phyloP scores from a whole-genome alignment of 2,329 filamentous ascomycete species.

The Taxawa tesnikishii region DNA sequence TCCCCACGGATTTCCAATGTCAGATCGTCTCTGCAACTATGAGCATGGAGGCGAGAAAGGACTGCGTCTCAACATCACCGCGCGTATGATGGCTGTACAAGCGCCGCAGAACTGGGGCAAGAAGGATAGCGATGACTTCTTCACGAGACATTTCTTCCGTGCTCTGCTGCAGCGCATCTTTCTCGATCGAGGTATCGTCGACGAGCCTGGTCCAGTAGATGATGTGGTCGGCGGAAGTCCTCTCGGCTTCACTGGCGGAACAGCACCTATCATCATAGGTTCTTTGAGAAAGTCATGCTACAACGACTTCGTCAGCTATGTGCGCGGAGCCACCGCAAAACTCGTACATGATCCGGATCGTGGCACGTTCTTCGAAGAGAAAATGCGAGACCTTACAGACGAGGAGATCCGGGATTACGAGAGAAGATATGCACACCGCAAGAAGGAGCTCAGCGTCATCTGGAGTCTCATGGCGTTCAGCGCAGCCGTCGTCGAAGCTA shows the following conservation, averaged over 20 bases:
- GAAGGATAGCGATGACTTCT: slow-evolving; percentile 73
- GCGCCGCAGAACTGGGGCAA: slow-evolving; percentile 85
- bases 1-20: slow-evolving; percentile 91
- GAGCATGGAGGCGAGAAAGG: slow-evolving; percentile 34
- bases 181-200: slow-evolving; percentile 68
- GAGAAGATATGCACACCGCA: slow-evolving; percentile 47
- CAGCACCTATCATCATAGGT: slow-evolving; percentile 75
- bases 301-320: slow-evolving; percentile 59
- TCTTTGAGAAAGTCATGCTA: slow-evolving; percentile 74
- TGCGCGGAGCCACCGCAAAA: slow-evolving; percentile 69
- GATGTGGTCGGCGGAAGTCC: slow-evolving; percentile 27
- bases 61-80: slow-evolving; percentile 84
- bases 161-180: slow-evolving; percentile 87
- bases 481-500: slow-evolving; percentile 74
- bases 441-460: slow-evolving; percentile 72
- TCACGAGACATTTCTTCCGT: slow-evolving; percentile 85
- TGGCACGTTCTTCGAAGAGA: slow-evolving; percentile 47
- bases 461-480: slow-evolving; percentile 97
- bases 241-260: slow-evolving; percentile 35
- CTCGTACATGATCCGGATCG: slow-evolving; percentile 49
- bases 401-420: slow-evolving; percentile 66
- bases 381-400: slow-evolving; percentile 58
- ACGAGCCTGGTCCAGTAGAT: slow-evolving; percentile 32
- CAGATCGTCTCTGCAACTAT: slow-evolving; percentile 49
- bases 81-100: slow-evolving; percentile 96